Evolutionary conservation across 306 rosid species (phyloP), one percentile per base, ranked within the genome.

Genomic region (Cucumis cinereus): DNA sequence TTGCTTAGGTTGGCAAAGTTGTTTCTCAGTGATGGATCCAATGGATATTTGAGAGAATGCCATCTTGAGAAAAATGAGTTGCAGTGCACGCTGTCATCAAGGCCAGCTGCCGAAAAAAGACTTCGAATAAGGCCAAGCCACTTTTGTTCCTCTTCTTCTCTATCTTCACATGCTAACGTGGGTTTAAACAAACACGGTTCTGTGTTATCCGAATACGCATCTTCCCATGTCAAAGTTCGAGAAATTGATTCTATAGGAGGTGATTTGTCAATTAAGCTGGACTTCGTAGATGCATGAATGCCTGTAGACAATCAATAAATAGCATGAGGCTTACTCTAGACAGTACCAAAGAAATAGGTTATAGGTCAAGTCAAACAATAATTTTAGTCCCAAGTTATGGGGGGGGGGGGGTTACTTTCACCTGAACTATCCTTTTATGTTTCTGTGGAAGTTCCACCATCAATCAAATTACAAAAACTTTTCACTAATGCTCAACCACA

Each of bases 211-310:
- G 81, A 83, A 74, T 89, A 79, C 40, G 93, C 77, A 73, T 86
- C 95, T 62, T 86, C 92, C 98, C 96, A 90, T 63, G 96, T 86
- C 20, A 88, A 81, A 41, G 91, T 95, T 78, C 99, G 84, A 24
- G 98, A 82, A 64, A 95, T 87, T 68, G 99, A 95, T 87, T 82
- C 99, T 84, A 95, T 94, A 36, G 85, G 99, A 49, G 96, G 99
- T 56, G 99, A 92, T 79, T 94, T 94, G 92, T 92, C 99, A 61
- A 95, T 92, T 80, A 92, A 90, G 79, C 89, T 95, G 55, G 90
- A 90, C 88, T 81, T 95, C 1, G 78, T 64, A 5, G 78, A 54
- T 30, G 47, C 68, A 23, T 8, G 45, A 71, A 83, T 79, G 80
- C 90, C 99, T 90, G 30, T 54, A 78, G 13, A 79, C n/a, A 20